Evolutionary conservation across 2,329 filamentous ascomycete species (phyloP).

Genomic region (Knufia petricola): DNA sequence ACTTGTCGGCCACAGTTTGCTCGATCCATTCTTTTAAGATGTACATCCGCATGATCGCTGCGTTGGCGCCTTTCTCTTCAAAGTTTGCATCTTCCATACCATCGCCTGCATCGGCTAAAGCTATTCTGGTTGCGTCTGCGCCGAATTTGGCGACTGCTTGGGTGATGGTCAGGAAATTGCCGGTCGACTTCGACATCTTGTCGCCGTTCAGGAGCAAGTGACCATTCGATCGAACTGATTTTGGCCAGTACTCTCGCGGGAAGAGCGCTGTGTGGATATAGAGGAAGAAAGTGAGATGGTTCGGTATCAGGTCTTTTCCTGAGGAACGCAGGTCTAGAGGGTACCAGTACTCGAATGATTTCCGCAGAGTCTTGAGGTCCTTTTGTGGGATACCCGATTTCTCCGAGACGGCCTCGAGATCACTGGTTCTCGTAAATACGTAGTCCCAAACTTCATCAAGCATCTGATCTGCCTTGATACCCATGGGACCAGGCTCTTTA

Average conservation of each 20-base stretch:
- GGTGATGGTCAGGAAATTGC: constrained; percentile 88
- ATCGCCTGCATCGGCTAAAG: constrained; percentile 88
- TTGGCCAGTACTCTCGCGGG: constrained; percentile 78
- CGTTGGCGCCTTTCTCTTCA: constrained; percentile 88
- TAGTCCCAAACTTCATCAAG: constrained; percentile 95
- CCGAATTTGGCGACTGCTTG: constrained; percentile 87
- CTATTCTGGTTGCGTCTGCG: constrained; percentile 82
- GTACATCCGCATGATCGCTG: constrained; percentile 76
- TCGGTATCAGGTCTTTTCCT: constrained; percentile 87
- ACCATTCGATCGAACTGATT: constrained; percentile 76
- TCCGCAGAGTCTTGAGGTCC: constrained; percentile 67
- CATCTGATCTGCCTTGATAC: constrained; percentile 76
- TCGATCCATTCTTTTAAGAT: constrained; percentile 86
- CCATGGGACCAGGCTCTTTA: constrained; percentile 55
- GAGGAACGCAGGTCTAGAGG: constrained; percentile 79
- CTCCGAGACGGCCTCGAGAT: constrained; percentile 54
- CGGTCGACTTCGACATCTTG: constrained; percentile 97
- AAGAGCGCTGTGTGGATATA: constrained; percentile 92
- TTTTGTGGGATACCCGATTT: constrained; percentile 64
- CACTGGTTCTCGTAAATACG: constrained; percentile 68
- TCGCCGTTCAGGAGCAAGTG: constrained; percentile 91
- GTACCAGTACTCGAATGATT: constrained; percentile 96
- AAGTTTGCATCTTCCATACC: constrained; percentile 95
- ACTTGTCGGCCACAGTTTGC: constrained; percentile 64
- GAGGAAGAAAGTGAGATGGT: constrained; percentile 91